Conservation (phyloP, 139 green algal genomes). For the Volvox reticuliferus region DNA sequence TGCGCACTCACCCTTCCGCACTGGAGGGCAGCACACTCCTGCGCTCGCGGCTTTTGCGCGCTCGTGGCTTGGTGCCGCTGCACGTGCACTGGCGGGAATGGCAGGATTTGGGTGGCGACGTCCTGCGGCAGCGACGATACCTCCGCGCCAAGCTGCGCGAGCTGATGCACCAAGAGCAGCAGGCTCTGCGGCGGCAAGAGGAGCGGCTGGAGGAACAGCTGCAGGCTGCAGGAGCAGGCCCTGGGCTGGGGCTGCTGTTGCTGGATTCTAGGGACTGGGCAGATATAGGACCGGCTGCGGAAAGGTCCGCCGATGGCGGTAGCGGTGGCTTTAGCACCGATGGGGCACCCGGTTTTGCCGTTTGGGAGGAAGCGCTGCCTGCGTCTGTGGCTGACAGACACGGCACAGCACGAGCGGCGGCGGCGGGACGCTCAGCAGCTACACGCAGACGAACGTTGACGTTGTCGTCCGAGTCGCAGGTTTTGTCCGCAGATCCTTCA, state of each 20-base stretch:
- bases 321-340: not conserved
- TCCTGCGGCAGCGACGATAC: not conserved
- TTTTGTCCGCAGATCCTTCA: too few species aligned
- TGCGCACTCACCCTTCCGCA: not conserved
- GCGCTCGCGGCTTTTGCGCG: constrained; percentile 7
- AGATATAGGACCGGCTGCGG: too few species aligned
- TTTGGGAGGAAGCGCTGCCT: too few species aligned
- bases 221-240: not conserved
- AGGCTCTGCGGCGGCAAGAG: not conserved
- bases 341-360: too few species aligned
- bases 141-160: not conserved
- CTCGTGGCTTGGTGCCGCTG: not conserved
- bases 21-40: constrained; percentile 8
- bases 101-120: not conserved
- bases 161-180: not conserved
- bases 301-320: not conserved
- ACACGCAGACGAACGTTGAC: too few species aligned
- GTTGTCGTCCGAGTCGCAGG: too few species aligned
- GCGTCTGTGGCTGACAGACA: too few species aligned
- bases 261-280: not conserved
- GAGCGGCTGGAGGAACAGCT: not conserved
- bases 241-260: not conserved
- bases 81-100: constrained; percentile 20
- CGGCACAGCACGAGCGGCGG: too few species aligned
- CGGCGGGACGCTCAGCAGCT: too few species aligned